Conservation (phyloP, 352 stramenopile genomes). For the Phytophthora pluvialis region DNA sequence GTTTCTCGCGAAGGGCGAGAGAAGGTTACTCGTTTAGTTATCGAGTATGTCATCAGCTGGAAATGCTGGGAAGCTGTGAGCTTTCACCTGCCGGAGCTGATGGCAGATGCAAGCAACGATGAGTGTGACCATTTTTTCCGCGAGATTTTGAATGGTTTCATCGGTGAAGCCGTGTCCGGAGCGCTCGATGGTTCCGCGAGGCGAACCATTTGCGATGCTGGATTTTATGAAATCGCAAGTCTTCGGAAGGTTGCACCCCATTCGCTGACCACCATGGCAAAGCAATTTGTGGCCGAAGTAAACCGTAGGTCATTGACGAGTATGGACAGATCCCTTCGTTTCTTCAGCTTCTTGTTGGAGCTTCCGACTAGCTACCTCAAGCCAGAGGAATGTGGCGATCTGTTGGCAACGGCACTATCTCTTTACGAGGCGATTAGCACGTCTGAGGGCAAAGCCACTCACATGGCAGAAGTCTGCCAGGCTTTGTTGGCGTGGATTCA, state of each 20-base stretch:
- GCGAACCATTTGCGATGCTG: slow-evolving; percentile 70
- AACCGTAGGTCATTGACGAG: slow-evolving; percentile 4
- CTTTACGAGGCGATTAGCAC: slow-evolving; percentile 29
- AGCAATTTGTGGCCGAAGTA: slow-evolving; percentile 30
- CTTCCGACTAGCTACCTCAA: slow-evolving; percentile 50
- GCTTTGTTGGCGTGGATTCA: slow-evolving; percentile 39
- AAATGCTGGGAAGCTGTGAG: slow-evolving; percentile 75
- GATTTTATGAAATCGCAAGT: slow-evolving; percentile 81
- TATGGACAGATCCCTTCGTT: slow-evolving; percentile 17
- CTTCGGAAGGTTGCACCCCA: slow-evolving; percentile 48
- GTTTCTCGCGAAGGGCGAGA: slow-evolving; percentile 27
- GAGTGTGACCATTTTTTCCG: slow-evolving; percentile 39
- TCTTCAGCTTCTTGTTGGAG: slow-evolving; percentile 43
- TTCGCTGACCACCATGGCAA: slow-evolving; percentile 42
- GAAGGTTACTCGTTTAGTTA: slow-evolving; percentile 50
- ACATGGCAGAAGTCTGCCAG: slow-evolving; percentile 22
- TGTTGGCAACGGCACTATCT: slow-evolving; percentile 32
- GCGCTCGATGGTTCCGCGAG: slow-evolving; percentile 33
- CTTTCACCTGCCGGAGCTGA: slow-evolving; percentile 75
- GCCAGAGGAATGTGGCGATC: slow-evolving; percentile 25
- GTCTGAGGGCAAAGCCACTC: background rate
- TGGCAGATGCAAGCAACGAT: slow-evolving; percentile 44
- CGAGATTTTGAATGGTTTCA: slow-evolving; percentile 42
- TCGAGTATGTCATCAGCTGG: slow-evolving; percentile 64
- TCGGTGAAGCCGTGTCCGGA: slow-evolving; percentile 31